phyloP scores from a whole-genome alignment of 2,329 filamentous ascomycete genomes.

The Fusarium equiseti region DNA sequence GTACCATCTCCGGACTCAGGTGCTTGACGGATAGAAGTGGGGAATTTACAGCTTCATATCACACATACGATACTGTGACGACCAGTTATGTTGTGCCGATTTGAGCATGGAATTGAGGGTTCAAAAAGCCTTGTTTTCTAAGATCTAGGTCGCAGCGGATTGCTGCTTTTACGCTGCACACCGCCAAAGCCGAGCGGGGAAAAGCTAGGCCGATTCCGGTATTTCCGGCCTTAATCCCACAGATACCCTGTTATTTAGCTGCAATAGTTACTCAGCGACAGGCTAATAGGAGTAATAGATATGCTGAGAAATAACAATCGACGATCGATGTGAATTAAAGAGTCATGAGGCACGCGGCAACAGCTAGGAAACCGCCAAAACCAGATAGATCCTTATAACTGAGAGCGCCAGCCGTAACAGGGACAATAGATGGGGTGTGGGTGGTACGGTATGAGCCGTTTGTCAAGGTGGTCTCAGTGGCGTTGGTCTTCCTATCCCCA shows the following conservation, averaged over 20 bases:
- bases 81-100: too few relatives aligned
- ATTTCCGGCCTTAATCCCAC: too few relatives aligned
- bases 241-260: too few relatives aligned
- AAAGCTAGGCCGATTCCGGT: too few relatives aligned
- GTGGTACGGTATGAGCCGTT: neutral
- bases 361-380: neutral
- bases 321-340: neutral
- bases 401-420: neutral
- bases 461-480: neutral
- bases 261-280: too few relatives aligned
- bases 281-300: neutral
- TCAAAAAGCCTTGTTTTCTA: too few relatives aligned
- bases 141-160: too few relatives aligned
- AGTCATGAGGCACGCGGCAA: neutral
- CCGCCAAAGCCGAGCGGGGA: too few relatives aligned
- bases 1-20: neutral
- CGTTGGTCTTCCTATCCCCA: neutral
- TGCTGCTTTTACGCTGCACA: too few relatives aligned
- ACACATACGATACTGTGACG: neutral
- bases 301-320: neutral
- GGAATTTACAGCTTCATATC: neutral
- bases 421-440: neutral
- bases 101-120: too few relatives aligned
- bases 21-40: neutral
- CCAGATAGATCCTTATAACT: neutral